These are phyloP conservation scores for Ogataea polymorpha DNA, from an alignment of 805 yeast species.

Conservation along the genomic window DNA sequence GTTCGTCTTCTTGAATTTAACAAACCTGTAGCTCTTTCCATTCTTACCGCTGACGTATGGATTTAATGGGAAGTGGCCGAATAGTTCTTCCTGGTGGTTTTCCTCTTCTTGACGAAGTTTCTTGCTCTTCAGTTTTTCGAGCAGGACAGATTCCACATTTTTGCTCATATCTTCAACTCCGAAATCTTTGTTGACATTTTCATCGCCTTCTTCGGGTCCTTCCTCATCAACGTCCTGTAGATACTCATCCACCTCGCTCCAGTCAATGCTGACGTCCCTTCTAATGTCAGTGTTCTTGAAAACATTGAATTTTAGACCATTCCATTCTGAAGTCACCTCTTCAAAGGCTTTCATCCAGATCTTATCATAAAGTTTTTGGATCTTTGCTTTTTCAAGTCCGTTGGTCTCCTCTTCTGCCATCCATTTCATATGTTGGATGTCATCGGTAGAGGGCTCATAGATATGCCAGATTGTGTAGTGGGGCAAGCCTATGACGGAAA, in stretches of 20 bases:
- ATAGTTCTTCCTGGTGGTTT: constrained; percentile 24
- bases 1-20: constrained; percentile 30
- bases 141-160: constrained; percentile 15
- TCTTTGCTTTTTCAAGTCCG: constrained; percentile 59
- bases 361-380: constrained; percentile 63
- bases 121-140: constrained; percentile 12
- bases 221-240: constrained; percentile 27
- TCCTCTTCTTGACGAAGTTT: constrained; percentile 11
- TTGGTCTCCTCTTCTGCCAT: constrained; percentile 75
- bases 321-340: constrained; percentile 75
- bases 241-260: constrained; percentile 62
- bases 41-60: constrained; percentile 30
- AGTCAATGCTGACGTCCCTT: constrained; percentile 52
- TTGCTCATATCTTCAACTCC: constrained; percentile 17
- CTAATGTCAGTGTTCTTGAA: constrained; percentile 74
- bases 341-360: constrained; percentile 81
- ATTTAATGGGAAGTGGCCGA: constrained; percentile 31
- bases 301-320: constrained; percentile 60
- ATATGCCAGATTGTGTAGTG: constrained; percentile 94
- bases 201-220: constrained; percentile 19
- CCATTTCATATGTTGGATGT: constrained; percentile 80
- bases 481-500: constrained; percentile 80
- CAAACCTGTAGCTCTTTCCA: constrained; percentile 32
- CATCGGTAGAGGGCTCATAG: constrained; percentile 90
- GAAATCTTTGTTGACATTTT: constrained; percentile 6